Evolutionary conservation across 192 early-diverging fungal genomes (phyloP).

Genomic region (Backusella psychrophila): DNA sequence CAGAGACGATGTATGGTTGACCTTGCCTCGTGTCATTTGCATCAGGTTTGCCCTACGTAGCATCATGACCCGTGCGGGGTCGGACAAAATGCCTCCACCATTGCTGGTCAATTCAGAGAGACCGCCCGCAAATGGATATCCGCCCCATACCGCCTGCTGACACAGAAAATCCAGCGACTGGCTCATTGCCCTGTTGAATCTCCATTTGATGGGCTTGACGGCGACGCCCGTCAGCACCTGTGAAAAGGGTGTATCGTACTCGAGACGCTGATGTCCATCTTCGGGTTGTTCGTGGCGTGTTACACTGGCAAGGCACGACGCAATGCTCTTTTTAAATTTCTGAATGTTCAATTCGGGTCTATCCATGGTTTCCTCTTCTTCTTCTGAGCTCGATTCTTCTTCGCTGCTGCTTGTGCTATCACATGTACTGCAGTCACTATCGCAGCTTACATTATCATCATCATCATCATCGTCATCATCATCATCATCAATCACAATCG

Average conservation of each 20-base stretch:
- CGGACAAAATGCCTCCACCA: slow-evolving; percentile 43
- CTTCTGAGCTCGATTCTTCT: not conserved
- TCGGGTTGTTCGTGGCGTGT: not conserved
- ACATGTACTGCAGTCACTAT: not conserved
- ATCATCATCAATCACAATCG: not conserved
- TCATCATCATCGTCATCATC: not conserved
- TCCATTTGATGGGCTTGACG: slow-evolving; percentile 23
- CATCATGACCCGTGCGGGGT: slow-evolving; percentile 38
- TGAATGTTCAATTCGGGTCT: not conserved
- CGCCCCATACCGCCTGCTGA: slow-evolving; percentile 43
- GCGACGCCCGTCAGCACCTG: not conserved
- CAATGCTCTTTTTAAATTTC: slow-evolving; percentile 1
- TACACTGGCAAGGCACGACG: not conserved
- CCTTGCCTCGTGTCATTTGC: slow-evolving; percentile 31
- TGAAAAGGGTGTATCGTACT: slow-evolving; percentile 28
- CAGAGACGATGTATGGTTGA: slow-evolving; percentile 14
- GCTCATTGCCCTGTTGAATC: slow-evolving; percentile 34
- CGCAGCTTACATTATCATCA: not conserved
- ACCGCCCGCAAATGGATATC: slow-evolving; percentile 45
- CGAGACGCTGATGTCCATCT: not conserved
- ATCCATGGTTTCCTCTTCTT: not conserved
- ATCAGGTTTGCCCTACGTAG: slow-evolving; percentile 37
- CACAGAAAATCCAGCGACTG: slow-evolving; percentile 40
- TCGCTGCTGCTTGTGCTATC: slow-evolving; percentile 4
- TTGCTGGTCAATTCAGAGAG: slow-evolving; percentile 36